Conservation (phyloP, 345 rosid genomes). For the Aquilaria yunnanensis region DNA sequence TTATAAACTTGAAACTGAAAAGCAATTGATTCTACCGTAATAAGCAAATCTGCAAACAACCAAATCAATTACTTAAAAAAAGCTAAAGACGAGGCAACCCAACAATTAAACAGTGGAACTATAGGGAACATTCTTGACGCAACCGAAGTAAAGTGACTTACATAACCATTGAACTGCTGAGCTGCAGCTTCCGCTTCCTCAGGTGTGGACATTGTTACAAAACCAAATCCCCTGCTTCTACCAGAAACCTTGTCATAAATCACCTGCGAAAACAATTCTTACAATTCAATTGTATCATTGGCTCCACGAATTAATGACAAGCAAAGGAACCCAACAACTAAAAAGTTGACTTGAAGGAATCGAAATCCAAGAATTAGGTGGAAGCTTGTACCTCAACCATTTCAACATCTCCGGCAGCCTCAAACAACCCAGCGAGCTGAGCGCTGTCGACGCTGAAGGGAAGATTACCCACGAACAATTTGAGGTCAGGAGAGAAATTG, state of each 20-base stretch:
- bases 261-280: conserved; percentile 44
- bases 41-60: neutral
- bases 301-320: neutral
- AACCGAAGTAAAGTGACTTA: conserved; percentile 24
- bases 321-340: neutral
- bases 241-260: conserved; percentile 92
- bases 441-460: conserved; percentile 84
- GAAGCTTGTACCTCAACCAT: conserved; percentile 74
- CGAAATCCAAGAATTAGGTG: neutral
- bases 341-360: neutral
- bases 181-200: conserved; percentile 79
- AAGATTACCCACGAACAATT: conserved; percentile 93
- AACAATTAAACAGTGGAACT: no score
- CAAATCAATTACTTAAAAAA: neutral
- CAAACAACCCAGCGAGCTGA: conserved; percentile 83
- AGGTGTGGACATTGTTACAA: conserved; percentile 79
- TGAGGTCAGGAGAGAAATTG: conserved; percentile 65
- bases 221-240: conserved; percentile 95
- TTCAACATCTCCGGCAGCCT: conserved; percentile 78
- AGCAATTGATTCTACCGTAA: neutral
- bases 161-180: conserved; percentile 88
- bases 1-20: no score
- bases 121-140: no score
- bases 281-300: neutral
- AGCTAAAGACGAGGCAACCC: neutral